phyloP scores from a whole-genome alignment of 164 flowering plant genomes.

The Cinnamomum chago region DNA sequence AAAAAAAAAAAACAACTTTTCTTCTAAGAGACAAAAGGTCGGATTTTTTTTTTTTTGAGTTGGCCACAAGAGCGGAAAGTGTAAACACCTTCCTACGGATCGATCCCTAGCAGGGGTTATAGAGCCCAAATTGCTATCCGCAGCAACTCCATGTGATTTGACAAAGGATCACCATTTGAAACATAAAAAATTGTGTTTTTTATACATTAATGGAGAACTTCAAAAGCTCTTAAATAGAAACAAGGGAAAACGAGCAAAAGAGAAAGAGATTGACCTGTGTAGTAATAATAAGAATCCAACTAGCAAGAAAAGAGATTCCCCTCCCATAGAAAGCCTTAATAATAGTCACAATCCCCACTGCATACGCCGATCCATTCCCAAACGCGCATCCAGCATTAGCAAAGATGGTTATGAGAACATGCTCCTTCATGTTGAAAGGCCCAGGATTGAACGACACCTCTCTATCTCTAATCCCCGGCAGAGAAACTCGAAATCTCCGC shows the following conservation, averaged over 20 bases:
- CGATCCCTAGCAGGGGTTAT: too few relatives aligned
- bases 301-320: slow-evolving; percentile 49
- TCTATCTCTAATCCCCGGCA: slow-evolving; percentile 28
- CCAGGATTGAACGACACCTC: slow-evolving; percentile 63
- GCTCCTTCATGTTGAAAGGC: slow-evolving; percentile 77
- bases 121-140: too few relatives aligned
- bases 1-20: too few relatives aligned
- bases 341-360: slow-evolving; percentile 50
- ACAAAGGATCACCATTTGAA: too few relatives aligned
- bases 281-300: slow-evolving; percentile 64
- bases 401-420: slow-evolving; percentile 64
- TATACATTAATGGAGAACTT: too few relatives aligned
- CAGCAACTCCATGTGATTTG: too few relatives aligned
- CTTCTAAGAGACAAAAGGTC: too few relatives aligned
- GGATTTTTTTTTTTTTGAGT: too few relatives aligned
- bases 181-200: too few relatives aligned
- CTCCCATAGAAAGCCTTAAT: slow-evolving; percentile 60
- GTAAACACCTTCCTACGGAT: too few relatives aligned
- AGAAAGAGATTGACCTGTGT: slow-evolving; percentile 46
- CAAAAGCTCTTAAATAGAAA: neutral
- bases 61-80: too few relatives aligned
- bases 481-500: slow-evolving; percentile 24
- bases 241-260: neutral
- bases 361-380: slow-evolving; percentile 56
- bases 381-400: slow-evolving; percentile 79